Percentiles rank a stretch among this genome's conserved stretches.
Conservation (phyloP, 2,329 filamentous ascomycete genomes). For the Polytolypa hystricis region DNA sequence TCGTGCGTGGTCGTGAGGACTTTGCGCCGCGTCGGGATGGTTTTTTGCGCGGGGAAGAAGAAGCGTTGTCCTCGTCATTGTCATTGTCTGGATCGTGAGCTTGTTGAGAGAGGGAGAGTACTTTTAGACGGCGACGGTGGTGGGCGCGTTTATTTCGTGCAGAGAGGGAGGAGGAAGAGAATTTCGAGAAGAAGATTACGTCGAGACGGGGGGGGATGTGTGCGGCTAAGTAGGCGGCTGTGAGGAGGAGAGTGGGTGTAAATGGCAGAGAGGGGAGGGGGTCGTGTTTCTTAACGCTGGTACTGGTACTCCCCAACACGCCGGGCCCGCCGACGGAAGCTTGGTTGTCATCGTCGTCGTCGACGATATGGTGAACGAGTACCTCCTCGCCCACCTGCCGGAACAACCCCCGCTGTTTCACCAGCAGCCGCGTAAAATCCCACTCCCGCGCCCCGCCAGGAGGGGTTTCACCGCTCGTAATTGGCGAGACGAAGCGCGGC, state of each 20-base stretch:
- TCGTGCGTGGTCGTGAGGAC: constrained; percentile 10
- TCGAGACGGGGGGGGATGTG: constrained; percentile 37
- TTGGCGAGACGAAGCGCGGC: constrained; percentile 71
- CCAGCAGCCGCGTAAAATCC: constrained; percentile 75
- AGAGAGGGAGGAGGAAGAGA: constrained; percentile 33
- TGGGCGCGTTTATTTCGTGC: constrained; percentile 35
- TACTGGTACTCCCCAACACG: not conserved
- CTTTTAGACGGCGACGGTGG: constrained; percentile 29
- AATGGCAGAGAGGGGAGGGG: constrained; percentile 32
- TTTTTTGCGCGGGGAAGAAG: constrained; percentile 22
- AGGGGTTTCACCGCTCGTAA: constrained; percentile 53
- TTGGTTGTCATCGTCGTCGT: constrained; percentile 18
- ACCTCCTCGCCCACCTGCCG: constrained; percentile 35
- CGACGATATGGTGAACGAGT: constrained; percentile 31
- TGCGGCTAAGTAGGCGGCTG: constrained; percentile 38
- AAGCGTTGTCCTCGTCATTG: constrained; percentile 15
- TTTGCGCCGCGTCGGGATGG: constrained; percentile 25
- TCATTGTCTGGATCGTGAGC: constrained; percentile 24
- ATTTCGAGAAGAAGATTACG: constrained; percentile 40
- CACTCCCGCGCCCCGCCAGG: constrained; percentile 46
- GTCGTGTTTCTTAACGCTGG: constrained; percentile 1
- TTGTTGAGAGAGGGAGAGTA: constrained; percentile 30
- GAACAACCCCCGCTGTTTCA: constrained; percentile 36
- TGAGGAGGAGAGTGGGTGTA: constrained; percentile 36
- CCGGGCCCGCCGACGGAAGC: too few species aligned